These are phyloP conservation scores for Cercophora samala DNA, from an alignment of 495 filamentous ascomycete species.

Conservation along the genomic window DNA sequence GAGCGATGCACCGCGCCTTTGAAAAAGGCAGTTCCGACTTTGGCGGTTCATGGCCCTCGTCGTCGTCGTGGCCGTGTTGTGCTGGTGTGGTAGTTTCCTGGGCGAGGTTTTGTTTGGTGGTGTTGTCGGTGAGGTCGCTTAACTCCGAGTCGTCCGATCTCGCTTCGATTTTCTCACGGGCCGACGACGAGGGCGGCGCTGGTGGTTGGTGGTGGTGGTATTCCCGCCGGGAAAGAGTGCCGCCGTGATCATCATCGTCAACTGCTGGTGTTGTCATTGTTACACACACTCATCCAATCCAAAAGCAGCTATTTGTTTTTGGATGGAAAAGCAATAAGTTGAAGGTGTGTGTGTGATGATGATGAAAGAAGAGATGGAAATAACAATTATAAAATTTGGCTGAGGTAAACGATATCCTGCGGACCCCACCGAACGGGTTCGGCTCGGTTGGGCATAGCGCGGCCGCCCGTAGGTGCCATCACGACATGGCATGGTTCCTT, in stretches of 20 bases:
- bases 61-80: background rate
- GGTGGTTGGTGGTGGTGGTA: too few relatives aligned
- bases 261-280: background rate
- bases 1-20: conserved; percentile 45
- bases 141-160: conserved; percentile 23
- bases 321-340: background rate
- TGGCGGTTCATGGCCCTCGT: background rate
- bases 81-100: conserved; percentile 2
- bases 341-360: background rate
- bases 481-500: background rate
- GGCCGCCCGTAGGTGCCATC: background rate
- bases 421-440: conserved; percentile 14
- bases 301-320: background rate
- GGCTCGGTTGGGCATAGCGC: conserved; percentile 13
- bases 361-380: background rate
- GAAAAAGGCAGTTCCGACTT: conserved; percentile 40
- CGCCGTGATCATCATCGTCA: background rate
- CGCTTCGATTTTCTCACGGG: conserved; percentile 9
- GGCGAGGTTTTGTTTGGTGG: background rate
- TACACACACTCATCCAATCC: background rate
- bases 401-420: conserved; percentile 18
- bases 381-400: background rate
- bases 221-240: too few relatives aligned
- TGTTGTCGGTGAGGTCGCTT: conserved; percentile 17
- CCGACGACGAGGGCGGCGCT: too few relatives aligned